Conservation (phyloP, 75 land plant species). For the Pinus taeda region DNA sequence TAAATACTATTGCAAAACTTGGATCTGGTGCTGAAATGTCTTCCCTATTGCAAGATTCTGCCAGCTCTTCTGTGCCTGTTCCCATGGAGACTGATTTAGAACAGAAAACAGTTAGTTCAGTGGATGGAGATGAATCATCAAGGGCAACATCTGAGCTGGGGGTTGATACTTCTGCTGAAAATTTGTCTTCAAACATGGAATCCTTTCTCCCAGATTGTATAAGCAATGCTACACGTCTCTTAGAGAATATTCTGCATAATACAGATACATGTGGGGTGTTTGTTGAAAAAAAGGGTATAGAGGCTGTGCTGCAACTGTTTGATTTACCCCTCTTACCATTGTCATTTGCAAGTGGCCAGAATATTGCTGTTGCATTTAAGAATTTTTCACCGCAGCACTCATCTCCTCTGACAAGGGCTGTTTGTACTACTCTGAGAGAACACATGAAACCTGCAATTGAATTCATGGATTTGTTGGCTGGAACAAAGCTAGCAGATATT, state of each 20-base stretch:
- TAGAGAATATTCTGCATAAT: slow-evolving; percentile 89
- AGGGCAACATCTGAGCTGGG: slow-evolving; percentile 32
- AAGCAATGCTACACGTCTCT: slow-evolving; percentile 72
- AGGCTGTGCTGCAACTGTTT: slow-evolving; percentile 78
- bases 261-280: slow-evolving; percentile 84
- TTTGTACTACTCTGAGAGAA: slow-evolving; percentile 72
- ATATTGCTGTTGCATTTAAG: slow-evolving; percentile 78
- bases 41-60: slow-evolving; percentile 25
- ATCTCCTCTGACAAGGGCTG: slow-evolving; percentile 62
- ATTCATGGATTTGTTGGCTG: slow-evolving; percentile 41
- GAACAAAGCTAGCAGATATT: slow-evolving; percentile 41
- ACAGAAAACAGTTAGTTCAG: slow-evolving; percentile 26
- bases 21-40: slow-evolving; percentile 48
- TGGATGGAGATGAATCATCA: slow-evolving; percentile 23
- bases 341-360: slow-evolving; percentile 74
- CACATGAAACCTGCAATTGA: slow-evolving; percentile 60
- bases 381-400: slow-evolving; percentile 89
- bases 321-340: slow-evolving; percentile 65
- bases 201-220: slow-evolving; percentile 77
- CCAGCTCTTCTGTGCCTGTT: slow-evolving; percentile 31
- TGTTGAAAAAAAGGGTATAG: slow-evolving; percentile 92
- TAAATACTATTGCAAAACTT: slow-evolving; percentile 57
- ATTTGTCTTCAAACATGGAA: slow-evolving; percentile 28
- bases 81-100: slow-evolving; percentile 91
- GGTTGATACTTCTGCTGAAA: slow-evolving; percentile 35